phyloP scores from a whole-genome alignment of 345 rosid species.

The Bruguiera parviflora region DNA sequence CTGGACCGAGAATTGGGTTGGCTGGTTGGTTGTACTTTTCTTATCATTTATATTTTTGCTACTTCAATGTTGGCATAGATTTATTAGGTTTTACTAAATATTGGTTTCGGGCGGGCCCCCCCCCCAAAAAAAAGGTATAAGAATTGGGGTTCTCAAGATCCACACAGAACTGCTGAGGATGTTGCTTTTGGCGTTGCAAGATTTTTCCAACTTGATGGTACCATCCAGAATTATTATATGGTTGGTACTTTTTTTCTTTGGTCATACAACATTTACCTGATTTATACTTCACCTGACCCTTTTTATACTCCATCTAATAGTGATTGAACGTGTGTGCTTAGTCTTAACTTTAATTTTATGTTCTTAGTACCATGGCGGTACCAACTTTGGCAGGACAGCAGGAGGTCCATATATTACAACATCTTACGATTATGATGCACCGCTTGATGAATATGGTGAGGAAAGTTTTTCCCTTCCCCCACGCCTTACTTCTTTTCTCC shows the following conservation, averaged over 20 bases:
- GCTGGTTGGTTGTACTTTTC: slow-evolving; percentile 11
- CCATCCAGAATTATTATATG: slow-evolving; percentile 22
- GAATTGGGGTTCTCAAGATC: slow-evolving; percentile 10
- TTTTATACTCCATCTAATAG: too few relatives aligned
- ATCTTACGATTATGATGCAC: slow-evolving; percentile 23
- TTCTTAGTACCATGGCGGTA: slow-evolving; percentile 21
- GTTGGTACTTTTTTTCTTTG: neutral
- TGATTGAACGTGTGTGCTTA: too few relatives aligned
- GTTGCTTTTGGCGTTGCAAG: slow-evolving; percentile 21
- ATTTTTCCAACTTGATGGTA: slow-evolving; percentile 11
- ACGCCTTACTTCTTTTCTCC: neutral
- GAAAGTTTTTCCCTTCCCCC: neutral
- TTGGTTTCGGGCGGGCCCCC: too few relatives aligned
- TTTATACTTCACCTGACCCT: too few relatives aligned
- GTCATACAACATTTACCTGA: too few relatives aligned
- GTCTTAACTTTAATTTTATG: neutral
- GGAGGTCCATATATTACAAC: slow-evolving; percentile 19
- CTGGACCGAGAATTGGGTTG: slow-evolving; percentile 28
- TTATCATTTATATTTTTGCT: neutral
- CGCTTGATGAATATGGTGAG: slow-evolving; percentile 24
- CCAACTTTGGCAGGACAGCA: slow-evolving; percentile 21
- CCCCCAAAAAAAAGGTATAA: slow-evolving; percentile 1
- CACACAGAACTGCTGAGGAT: slow-evolving; percentile 15
- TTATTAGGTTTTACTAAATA: neutral
- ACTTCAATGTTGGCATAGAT: neutral